These are phyloP conservation scores for Globisporangium viniferum DNA, from an alignment of 352 stramenopile genomes.

Conservation along the genomic window DNA sequence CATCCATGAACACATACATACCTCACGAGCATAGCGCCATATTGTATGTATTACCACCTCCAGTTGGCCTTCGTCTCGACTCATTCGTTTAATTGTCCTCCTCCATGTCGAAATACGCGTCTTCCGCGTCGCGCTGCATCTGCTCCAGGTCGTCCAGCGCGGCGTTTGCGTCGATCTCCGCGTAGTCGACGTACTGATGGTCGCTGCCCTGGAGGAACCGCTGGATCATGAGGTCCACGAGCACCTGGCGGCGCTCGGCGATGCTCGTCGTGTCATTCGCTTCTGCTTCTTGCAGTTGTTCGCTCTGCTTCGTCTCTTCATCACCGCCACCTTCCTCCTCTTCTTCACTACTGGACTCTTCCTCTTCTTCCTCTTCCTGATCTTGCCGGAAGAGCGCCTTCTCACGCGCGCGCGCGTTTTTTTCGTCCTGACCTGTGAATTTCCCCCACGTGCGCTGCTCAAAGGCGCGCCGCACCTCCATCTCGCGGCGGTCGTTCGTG, in stretches of 20 bases:
- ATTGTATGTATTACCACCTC: too few relatives aligned
- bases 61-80: too few relatives aligned
- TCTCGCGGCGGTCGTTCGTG: conserved; percentile 62
- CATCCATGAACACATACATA: too few relatives aligned
- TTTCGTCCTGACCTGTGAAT: conserved; percentile 32
- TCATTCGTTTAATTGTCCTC: conserved; percentile 11
- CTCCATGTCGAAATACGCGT: conserved; percentile 63
- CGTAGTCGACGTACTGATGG: conserved; percentile 60
- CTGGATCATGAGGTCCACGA: conserved; percentile 73
- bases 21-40: too few relatives aligned
- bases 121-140: conserved; percentile 76
- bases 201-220: conserved; percentile 71
- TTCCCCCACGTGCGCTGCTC: conserved; percentile 63
- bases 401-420: conserved; percentile 17
- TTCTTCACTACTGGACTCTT: conserved; percentile 29
- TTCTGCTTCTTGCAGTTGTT: conserved; percentile 1
- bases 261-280: conserved; percentile 19
- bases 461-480: conserved; percentile 52
- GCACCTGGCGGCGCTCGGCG: conserved; percentile 44
- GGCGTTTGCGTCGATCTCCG: conserved; percentile 56
- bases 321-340: conserved; percentile 25
- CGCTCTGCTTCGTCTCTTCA: conserved; percentile 30
- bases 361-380: conserved; percentile 44
- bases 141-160: conserved; percentile 59
- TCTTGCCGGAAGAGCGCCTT: conserved; percentile 33